Conservation (phyloP, 1,139 yeast species). For the Geotrichum cucujoidarum region DNA sequence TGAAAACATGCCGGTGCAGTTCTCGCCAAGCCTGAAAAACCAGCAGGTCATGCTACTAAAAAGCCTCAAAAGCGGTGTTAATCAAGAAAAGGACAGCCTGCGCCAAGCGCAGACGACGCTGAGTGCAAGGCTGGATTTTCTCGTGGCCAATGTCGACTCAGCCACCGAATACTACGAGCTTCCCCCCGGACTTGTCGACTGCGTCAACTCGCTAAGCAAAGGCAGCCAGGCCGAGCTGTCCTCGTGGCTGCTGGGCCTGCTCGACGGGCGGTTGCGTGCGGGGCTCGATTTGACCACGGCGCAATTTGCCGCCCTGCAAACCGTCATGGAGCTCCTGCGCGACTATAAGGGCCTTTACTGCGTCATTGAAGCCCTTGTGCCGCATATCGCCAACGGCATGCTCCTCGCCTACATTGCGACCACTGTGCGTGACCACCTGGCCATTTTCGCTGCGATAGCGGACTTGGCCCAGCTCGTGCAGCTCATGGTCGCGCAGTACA, state of each 20-base stretch:
- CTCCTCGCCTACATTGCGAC: slow-evolving; percentile 29
- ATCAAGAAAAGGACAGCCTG: slow-evolving; percentile 3
- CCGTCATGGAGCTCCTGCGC: slow-evolving; percentile 23
- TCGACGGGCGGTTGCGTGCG: slow-evolving; percentile 14
- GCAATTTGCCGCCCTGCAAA: slow-evolving; percentile 28
- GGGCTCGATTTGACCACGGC: slow-evolving; percentile 18
- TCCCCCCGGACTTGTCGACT: slow-evolving; percentile 11
- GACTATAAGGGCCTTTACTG: slow-evolving; percentile 27
- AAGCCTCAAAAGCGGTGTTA: slow-evolving; percentile 18
- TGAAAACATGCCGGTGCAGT: slow-evolving; percentile 47
- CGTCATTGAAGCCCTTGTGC: slow-evolving; percentile 24
- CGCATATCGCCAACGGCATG: slow-evolving; percentile 21
- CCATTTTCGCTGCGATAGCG: slow-evolving; percentile 28
- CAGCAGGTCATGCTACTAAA: slow-evolving; percentile 28
- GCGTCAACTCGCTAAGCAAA: slow-evolving; percentile 17
- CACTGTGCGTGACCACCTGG: slow-evolving; percentile 24
- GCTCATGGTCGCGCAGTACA: slow-evolving; percentile 25
- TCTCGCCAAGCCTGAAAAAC: slow-evolving; percentile 21
- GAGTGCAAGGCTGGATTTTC: slow-evolving; percentile 12
- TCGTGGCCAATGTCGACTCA: slow-evolving; percentile 15
- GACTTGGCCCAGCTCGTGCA: slow-evolving; percentile 26
- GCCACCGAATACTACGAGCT: slow-evolving; percentile 17
- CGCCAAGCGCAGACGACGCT: slow-evolving; percentile 13
- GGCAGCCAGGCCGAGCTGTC: slow-evolving; percentile 23
- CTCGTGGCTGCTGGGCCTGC: slow-evolving; percentile 21